Evolutionary conservation across 78 protist species (phyloP).

Genomic region (Mastigamoeba balamuthi): DNA sequence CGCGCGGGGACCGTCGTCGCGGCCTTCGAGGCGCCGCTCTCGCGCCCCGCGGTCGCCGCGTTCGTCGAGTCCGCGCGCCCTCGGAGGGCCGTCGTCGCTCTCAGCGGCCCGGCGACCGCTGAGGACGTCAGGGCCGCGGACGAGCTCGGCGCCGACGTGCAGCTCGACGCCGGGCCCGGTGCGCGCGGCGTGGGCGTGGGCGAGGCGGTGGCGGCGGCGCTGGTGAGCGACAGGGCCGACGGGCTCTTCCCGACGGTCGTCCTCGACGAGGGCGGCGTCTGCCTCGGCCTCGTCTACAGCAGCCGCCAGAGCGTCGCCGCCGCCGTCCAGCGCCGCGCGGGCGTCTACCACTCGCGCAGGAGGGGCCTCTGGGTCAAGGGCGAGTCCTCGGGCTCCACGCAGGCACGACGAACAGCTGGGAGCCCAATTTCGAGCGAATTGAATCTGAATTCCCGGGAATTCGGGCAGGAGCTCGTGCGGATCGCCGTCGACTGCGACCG

Average conservation of each 20-base stretch:
- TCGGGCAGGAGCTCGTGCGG: not conserved
- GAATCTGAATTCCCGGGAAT: not conserved
- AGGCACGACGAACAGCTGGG: too few relatives aligned
- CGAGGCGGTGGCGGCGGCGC: not conserved
- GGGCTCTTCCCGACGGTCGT: slow-evolving; percentile 56
- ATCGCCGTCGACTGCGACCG: slow-evolving; percentile 46
- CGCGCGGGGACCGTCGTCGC: too few relatives aligned
- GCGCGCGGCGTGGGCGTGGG: not conserved
- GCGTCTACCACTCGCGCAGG: slow-evolving; percentile 51
- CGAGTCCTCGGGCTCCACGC: slow-evolving; percentile 42
- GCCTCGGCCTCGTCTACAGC: slow-evolving; percentile 46
- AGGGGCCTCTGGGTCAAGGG: slow-evolving; percentile 69
- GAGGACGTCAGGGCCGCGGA: too few relatives aligned
- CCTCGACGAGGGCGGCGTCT: slow-evolving; percentile 25
- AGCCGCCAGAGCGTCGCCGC: slow-evolving; percentile 5
- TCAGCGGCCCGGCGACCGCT: too few relatives aligned
- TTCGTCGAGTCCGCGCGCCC: too few relatives aligned
- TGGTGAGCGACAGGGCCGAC: slow-evolving; percentile 37
- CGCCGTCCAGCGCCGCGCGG: slow-evolving; percentile 5
- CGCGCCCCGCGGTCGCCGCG: too few relatives aligned
- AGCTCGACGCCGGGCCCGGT: too few relatives aligned
- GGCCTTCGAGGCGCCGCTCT: too few relatives aligned
- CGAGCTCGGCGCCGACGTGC: not conserved
- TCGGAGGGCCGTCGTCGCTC: too few relatives aligned
- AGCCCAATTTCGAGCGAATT: not conserved